Evolutionary conservation across 2,329 filamentous ascomycete genomes (phyloP).

Genomic region (Colletotrichum euphorbiae): DNA sequence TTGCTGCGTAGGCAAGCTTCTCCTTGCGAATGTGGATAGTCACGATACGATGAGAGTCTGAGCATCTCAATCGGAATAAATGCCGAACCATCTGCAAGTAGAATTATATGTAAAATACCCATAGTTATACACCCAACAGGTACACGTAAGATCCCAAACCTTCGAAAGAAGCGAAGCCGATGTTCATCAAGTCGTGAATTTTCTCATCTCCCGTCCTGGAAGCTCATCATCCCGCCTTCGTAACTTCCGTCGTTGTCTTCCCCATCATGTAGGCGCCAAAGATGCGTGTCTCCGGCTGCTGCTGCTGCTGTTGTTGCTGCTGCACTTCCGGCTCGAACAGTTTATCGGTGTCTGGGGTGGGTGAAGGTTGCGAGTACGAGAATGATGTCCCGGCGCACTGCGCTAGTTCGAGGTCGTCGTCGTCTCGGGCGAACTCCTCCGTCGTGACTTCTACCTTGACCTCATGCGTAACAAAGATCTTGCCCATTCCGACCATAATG

Average conservation of each 20-base stretch:
- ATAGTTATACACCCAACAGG: background rate
- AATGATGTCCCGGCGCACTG: background rate
- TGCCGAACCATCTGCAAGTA: too few relatives aligned
- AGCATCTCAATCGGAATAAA: too few relatives aligned
- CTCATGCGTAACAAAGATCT: conserved; percentile 52
- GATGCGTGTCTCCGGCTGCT: background rate
- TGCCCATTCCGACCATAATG: conserved; percentile 44
- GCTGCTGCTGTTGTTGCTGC: too few relatives aligned
- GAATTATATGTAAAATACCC: background rate
- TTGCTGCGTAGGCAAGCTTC: too few relatives aligned
- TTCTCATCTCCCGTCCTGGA: background rate
- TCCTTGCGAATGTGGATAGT: too few relatives aligned
- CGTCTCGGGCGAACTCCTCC: conserved; percentile 13
- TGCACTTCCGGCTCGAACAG: background rate
- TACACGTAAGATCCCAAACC: background rate
- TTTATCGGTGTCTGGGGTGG: conserved; percentile 12
- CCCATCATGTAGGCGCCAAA: conserved; percentile 6
- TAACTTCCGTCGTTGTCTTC: conserved; percentile 1
- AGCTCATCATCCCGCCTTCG: background rate
- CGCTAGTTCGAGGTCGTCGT: conserved; percentile 24
- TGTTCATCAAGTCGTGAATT: background rate
- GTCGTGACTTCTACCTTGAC: conserved; percentile 44
- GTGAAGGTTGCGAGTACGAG: conserved; percentile 4
- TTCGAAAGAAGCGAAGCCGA: background rate
- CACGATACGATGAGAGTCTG: too few relatives aligned